Base-by-base conservation (phyloP, 305 asterid species). In the Solanum aculeatissimum region DNA sequence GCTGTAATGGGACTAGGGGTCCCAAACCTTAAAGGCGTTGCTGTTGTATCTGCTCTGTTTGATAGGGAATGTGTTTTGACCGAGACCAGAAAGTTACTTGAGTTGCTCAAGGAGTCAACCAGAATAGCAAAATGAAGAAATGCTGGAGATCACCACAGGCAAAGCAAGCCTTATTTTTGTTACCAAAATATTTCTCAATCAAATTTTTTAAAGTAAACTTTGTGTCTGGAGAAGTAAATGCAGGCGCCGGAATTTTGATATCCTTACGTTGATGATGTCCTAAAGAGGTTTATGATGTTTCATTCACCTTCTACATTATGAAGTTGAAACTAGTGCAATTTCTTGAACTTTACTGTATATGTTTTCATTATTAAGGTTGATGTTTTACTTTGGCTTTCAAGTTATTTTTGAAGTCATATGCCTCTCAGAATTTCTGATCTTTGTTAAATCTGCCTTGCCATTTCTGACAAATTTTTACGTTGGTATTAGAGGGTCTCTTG, bases 1-100 rank as follows among this genome's bases (percentile, higher is more conserved):
- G 81, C 89, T 29, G 97, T 96, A 63, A 87, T 96, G 97, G 94
- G 83, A 83, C 65, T 92, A 29, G 95, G 91, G 19, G 87, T 87
- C 2, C 92, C 92, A 6, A 92, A 89, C 87, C 89, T 97, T 58
- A 83, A 89, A 89, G 98, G 99, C 19, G 95, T 97, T 80, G 99
- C 98, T 12, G 98, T 97, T 79, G 99, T 95, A 10, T 95, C 98
- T 66, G 94, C 99, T 55, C 86, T 94, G 69, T 97, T 97, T 71
- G 98, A 97, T 84, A 84, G 95, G 88, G 98, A 95, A 86, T 95
- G 94, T 40, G 88, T 97, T 83, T 51, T 32, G 16, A 81, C 45
- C 1, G 98, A 91, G 88, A 89, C 99, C 12, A 89, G 78, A 80
- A 90, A 88, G 89, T 80, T 95, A 89, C 86, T 72, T 12, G 86